Evolutionary conservation across 2,329 filamentous ascomycete species (phyloP), one percentile per base, ranked within the genome.

Genomic region (Scolecobasidium constrictum): DNA sequence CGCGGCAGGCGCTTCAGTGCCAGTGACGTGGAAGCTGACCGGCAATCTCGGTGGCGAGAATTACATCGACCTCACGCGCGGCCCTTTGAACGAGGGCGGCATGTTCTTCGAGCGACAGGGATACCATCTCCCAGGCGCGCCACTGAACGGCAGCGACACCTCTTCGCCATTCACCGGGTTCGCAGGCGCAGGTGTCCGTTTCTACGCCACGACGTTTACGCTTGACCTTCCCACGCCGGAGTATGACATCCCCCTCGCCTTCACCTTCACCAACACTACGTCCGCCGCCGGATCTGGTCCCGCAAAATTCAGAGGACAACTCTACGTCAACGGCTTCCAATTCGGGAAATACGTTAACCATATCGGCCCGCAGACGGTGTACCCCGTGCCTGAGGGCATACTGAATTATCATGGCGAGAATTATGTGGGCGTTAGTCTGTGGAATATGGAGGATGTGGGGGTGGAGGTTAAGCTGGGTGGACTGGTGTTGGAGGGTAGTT

Each of bases 21-120:
- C n/a, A n/a, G n/a, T n/a, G n/a, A n/a, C n/a, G n/a, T 84, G 80
- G 80, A 82, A 80, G 53, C 52, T 84, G 1, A 81, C 78, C 0
- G 80, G 80, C 4, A 84, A 83, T 44, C 65, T 83, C 1, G 76
- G 77, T 5, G 79, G 78, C 9, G 78, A 83, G 52, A 58, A 72
- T 48, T 82, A 81, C 3, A 62, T 80, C 1, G 80, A 83, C 50
- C 64, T 64, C 17, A 66, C 65, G 9, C 73, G 78, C 20, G 78
- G 78, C 0, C 78, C 77, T 1, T 61, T 81, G n/a, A 83, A 83
- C 49, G 79, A 83, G 56, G 78, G 78, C 3, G 78, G 74, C 0
- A 55, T 81, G 9, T 81, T 64, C 54, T 73, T 71, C 5, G 79
- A 83, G 55, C 63, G 80, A 11, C 68, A 76, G 50, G 79, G 78